Conservation (phyloP, 2,329 filamentous ascomycete species). For the Drechslerella coelobrocha region DNA sequence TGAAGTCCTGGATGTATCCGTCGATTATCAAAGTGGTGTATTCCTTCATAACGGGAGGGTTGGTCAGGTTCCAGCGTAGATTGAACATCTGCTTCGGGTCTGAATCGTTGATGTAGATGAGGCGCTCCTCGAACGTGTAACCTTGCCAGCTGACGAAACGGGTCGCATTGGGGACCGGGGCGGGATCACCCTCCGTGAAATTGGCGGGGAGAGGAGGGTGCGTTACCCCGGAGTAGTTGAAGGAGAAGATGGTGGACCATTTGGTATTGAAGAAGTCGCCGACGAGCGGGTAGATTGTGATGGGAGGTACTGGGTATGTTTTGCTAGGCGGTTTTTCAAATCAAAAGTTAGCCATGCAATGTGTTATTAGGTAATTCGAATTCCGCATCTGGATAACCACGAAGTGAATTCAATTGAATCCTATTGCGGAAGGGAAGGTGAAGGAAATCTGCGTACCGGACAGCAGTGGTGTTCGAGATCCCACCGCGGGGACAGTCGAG, state of each 20-base stretch:
- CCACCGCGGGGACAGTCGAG: slow-evolving; percentile 40
- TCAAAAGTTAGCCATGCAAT: slow-evolving; percentile 3
- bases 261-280: slow-evolving; percentile 48
- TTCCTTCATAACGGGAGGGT: slow-evolving; percentile 39
- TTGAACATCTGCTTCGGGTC: slow-evolving; percentile 31
- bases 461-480: slow-evolving; percentile 43
- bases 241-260: slow-evolving; percentile 42
- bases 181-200: neutral
- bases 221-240: slow-evolving; percentile 32
- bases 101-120: slow-evolving; percentile 43
- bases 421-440: neutral
- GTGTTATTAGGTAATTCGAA: no score
- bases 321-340: slow-evolving; percentile 10
- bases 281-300: slow-evolving; percentile 41
- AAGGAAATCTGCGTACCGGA: slow-evolving; percentile 26
- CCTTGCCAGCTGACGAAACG: slow-evolving; percentile 31
- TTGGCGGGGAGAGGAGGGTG: slow-evolving; percentile 28
- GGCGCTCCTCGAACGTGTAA: slow-evolving; percentile 31
- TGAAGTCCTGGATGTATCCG: slow-evolving; percentile 45
- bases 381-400: no score
- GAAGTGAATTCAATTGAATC: no score
- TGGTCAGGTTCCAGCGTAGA: slow-evolving; percentile 43
- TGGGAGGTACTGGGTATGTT: slow-evolving; percentile 44
- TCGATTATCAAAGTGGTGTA: slow-evolving; percentile 22
- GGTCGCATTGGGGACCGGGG: slow-evolving; percentile 28